phyloP scores from a whole-genome alignment of 23 red algal species.

The Gracilaria gracilis region DNA sequence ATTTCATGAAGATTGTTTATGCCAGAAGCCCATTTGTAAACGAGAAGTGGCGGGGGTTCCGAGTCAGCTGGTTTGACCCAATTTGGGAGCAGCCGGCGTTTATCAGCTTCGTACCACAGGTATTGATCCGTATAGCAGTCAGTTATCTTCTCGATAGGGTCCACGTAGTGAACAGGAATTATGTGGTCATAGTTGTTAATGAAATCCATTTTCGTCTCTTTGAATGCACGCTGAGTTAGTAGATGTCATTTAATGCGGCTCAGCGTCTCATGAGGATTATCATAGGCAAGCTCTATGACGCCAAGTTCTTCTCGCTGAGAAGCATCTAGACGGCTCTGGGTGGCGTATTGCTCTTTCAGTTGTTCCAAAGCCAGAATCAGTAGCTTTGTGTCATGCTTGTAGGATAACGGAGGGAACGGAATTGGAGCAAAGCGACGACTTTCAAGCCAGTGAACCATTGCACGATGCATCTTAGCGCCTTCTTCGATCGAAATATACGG shows the following conservation, averaged over 20 bases:
- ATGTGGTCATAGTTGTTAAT: slow-evolving; percentile 92
- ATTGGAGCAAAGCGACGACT: slow-evolving; percentile 84
- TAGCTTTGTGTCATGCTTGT: slow-evolving; percentile 97
- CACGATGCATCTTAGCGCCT: slow-evolving; percentile 86
- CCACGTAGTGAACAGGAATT: slow-evolving; percentile 86
- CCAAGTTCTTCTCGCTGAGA: slow-evolving; percentile 91
- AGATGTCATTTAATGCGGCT: slow-evolving; percentile 89
- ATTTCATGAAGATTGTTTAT: slow-evolving; percentile 92
- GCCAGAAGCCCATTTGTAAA: slow-evolving; percentile 89
- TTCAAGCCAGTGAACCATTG: slow-evolving; percentile 95
- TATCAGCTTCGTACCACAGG: slow-evolving; percentile 95
- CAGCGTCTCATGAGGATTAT: slow-evolving; percentile 93
- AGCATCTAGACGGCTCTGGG: slow-evolving; percentile 74
- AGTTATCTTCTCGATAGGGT: slow-evolving; percentile 93
- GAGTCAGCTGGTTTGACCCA: slow-evolving; percentile 96
- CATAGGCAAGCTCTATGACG: slow-evolving; percentile 84
- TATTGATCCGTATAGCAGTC: slow-evolving; percentile 98
- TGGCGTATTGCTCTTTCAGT: slow-evolving; percentile 88
- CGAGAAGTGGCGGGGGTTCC: slow-evolving; percentile 89
- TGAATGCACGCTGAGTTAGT: slow-evolving; percentile 76
- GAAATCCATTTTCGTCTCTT: slow-evolving; percentile 88
- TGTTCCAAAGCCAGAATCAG: slow-evolving; percentile 92
- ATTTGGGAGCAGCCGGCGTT: slow-evolving; percentile 87
- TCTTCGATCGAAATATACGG: slow-evolving; percentile 90
- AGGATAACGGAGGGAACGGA: slow-evolving; percentile 88